Evolutionary conservation across 2,329 filamentous ascomycete species (phyloP), one percentile per base, ranked within the genome.

Genomic region (Sodiomyces alkalinus): DNA sequence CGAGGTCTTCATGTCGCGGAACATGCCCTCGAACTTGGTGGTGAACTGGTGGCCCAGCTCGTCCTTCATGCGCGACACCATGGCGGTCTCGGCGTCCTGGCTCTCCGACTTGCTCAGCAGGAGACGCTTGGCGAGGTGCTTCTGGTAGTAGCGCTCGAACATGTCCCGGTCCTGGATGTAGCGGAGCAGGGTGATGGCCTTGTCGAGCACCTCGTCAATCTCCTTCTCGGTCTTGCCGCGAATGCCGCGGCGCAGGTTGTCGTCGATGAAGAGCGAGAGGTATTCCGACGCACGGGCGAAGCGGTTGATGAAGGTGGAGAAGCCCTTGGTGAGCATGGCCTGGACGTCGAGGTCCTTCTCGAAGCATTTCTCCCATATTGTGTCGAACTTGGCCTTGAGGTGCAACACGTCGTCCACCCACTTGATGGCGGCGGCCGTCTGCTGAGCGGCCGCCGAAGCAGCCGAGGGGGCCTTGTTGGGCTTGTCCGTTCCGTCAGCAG

Each of bases 71-170:
- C 87, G 80, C 1, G 77, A 79, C 29, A 98, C 90, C 71, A 98
- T 92, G 44, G 90, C 79, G 49, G 87, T 86, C 55, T 98, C 90
- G 1, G 85, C 82, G 44, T 94, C 87, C 38, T 82, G 77, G 47
- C 81, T 92, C 40, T 92, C 77, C 0, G 83, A 87, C 43, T 90
- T 92, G 47, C 78, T 81, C 55, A 90, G 81, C 12, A 98, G 62
- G 22, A 98, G 59, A 28, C 90, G 74, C 34, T 82, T 78, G 24
- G 82, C 87, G 15, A 98, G 66, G 53, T 98, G 90, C 49, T 92
- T 92, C 60, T 96, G 93, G 60, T 98, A 96, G 52, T 98, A 98
- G 4, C 80, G 74, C 56, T 98, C 87, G 44, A 98, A 94, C 40
- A 92, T 64, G 48, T 98, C 90, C 54, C 87, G 90, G 45, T 96